phyloP scores from a whole-genome alignment of 768 basidiomycete species.

The Suillus sp. region DNA sequence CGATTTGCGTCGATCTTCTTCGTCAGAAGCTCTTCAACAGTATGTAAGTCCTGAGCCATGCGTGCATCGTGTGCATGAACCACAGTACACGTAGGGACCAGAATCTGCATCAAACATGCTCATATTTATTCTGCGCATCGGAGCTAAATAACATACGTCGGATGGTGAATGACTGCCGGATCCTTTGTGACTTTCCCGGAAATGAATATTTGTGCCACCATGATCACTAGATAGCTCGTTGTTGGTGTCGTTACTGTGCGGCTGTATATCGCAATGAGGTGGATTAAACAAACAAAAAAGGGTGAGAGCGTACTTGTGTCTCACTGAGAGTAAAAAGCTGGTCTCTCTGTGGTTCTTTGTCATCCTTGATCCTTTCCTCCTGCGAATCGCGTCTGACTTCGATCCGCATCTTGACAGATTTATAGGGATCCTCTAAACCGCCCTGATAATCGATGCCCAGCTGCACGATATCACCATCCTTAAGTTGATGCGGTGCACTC shows the following conservation, averaged over 20 bases:
- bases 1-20: not conserved
- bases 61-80: too few relatives aligned
- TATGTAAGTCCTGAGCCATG: too few relatives aligned
- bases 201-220: not conserved
- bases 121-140: not conserved
- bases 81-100: too few relatives aligned
- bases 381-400: constrained; percentile 95
- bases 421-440: constrained; percentile 94
- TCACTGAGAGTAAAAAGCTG: too few relatives aligned
- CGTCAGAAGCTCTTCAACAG: not conserved
- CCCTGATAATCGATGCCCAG: constrained; percentile 98
- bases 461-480: constrained; percentile 93
- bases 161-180: not conserved
- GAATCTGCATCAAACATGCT: not conserved
- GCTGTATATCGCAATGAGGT: not conserved
- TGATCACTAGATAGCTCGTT: not conserved
- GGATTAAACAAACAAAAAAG: not conserved
- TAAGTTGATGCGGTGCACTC: constrained; percentile 72
- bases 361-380: too few relatives aligned
- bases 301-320: not conserved
- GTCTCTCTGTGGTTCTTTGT: too few relatives aligned
- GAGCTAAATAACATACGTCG: not conserved
- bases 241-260: not conserved
- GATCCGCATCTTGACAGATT: constrained; percentile 93
- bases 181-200: not conserved